Base-by-base conservation (phyloP, 2,329 filamentous ascomycete species). In the Microdochium bolleyi region DNA sequence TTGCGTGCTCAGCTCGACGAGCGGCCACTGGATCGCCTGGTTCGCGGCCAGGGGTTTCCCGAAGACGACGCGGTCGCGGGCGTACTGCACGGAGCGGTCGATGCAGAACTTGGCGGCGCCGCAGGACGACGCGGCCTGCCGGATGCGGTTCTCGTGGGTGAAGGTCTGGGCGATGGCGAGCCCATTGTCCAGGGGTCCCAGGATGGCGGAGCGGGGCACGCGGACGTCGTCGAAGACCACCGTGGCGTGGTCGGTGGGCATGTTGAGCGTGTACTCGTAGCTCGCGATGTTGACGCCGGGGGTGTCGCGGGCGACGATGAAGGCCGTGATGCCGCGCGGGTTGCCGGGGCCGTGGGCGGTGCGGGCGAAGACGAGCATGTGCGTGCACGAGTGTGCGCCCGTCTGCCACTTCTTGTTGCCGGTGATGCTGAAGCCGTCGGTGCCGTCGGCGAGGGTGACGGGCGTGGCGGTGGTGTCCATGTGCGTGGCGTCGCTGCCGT, bases 341-440 rank as follows among this genome's bases (percentile, higher is more conserved):
- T 76, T 72, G 1, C 82, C 82, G 21, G 75, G 62, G 49, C 72
- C 68, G 2, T 79, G 79, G 14, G 72, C 72, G 0, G 81, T 84
- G 9, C 82, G 71, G 16, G 82, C 82, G 58, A 85, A 85, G 38
- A 84, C 68, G 27, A 84, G 75, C 60, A 80, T 80, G 64, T 85
- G 81, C 2, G 81, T 84, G 21, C 80, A 81, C 54, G 69, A 68
- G 60, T 85, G 81, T 65, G 82, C 81, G 2, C 81, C 81, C 1
- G 79, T 84, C 70, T 85, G 82, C 82, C 82, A 86, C 65, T 79
- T 82, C 68, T 86, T 85, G 49, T 69, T 70, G 2, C 82, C 82
- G 49, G 77, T 78, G 58, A 85, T 74, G 58, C 77, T 49, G 68
- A 74, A 83, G 7, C 75, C 75, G 1, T 70, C 62, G 3, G 68